Base-by-base conservation (phyloP, 2,329 filamentous ascomycete species). In the Chaetomiaceae sp. region DNA sequence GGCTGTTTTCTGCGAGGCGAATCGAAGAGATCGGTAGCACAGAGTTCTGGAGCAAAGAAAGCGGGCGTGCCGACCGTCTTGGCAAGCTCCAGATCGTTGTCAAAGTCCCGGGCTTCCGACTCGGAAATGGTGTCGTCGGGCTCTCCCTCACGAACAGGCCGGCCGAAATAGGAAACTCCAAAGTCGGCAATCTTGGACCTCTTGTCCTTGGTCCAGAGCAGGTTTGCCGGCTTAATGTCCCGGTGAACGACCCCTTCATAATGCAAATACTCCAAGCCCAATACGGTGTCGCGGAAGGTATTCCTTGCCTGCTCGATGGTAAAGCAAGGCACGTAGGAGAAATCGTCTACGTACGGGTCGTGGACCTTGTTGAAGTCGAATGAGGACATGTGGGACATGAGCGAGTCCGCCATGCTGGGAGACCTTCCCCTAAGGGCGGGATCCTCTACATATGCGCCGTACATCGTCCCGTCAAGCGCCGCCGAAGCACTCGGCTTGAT, bases 171-270 rank as follows among this genome's bases (percentile, higher is more conserved):
- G 1, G 94, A 99, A 1, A 99, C 94, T 29, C 94, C 94, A 73
- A 99, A 99, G 66, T 99, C 94, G 5, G 94, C 97, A 56, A 99
- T 99, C 75, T 99, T 99, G 65, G 96, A 89, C 13, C 86, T 84
- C 62, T 91, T 85, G 58, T 90, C 86, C 62, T 76, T 84, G 46
- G 90, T 95, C 75, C 92, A 90, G 6, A 99, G 77, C 6, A 99
- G 78, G 67, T 97, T 97, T 33, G 92, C 91, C 1, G 88, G 88
- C 66, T 91, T 92, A 69, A 92, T 91, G 64, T 92, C 88, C 45
- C 88, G 82, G 64, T 92, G 88, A 23, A 91, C 87, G 40, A 92
- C 88, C 14, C 88, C 88, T 66, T 91, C 86, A 62, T 90, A 92
- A 66, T 94, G 89, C 30, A 99, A 78, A 67, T 97, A 99, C 67